These are phyloP conservation scores for Leccinum boreale DNA, from an alignment of 768 basidiomycete genomes.

Conservation along the genomic window DNA sequence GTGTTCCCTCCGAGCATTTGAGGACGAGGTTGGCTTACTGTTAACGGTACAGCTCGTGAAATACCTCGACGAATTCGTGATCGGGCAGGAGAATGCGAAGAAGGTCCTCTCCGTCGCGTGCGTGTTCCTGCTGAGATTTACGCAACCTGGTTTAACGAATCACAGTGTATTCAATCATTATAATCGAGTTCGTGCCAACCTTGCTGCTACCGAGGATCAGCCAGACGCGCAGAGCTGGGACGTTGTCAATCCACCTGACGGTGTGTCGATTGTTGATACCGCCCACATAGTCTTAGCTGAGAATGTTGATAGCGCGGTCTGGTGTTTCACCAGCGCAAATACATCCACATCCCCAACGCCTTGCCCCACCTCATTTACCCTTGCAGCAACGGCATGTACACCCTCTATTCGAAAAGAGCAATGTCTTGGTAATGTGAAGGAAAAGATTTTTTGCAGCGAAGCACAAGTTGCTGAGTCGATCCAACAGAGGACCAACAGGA, in stretches of 20 bases:
- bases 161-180: conserved; percentile 92
- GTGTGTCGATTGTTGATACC: conserved; percentile 20
- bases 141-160: background rate
- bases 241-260: conserved; percentile 19
- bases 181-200: conserved; percentile 77
- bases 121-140: conserved; percentile 32
- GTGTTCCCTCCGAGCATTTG: background rate
- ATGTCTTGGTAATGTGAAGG: conserved; percentile 84
- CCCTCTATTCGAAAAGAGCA: conserved; percentile 89
- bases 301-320: conserved; percentile 27
- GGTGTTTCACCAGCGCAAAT: conserved; percentile 57
- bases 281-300: background rate
- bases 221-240: conserved; percentile 29
- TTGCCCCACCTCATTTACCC: conserved; percentile 32
- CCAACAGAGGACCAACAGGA: conserved; percentile 73
- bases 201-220: conserved; percentile 46
- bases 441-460: conserved; percentile 1
- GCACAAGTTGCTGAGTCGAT: conserved; percentile 5
- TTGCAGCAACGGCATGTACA: conserved; percentile 41
- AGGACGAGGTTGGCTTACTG: conserved; percentile 8
- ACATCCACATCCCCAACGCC: conserved; percentile 52
- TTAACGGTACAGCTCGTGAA: conserved; percentile 57
- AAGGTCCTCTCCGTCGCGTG: conserved; percentile 93
- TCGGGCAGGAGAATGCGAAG: conserved; percentile 92
- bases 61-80: conserved; percentile 84